phyloP scores from a whole-genome alignment of 257 asterid species.

The Fraxinus americana region DNA sequence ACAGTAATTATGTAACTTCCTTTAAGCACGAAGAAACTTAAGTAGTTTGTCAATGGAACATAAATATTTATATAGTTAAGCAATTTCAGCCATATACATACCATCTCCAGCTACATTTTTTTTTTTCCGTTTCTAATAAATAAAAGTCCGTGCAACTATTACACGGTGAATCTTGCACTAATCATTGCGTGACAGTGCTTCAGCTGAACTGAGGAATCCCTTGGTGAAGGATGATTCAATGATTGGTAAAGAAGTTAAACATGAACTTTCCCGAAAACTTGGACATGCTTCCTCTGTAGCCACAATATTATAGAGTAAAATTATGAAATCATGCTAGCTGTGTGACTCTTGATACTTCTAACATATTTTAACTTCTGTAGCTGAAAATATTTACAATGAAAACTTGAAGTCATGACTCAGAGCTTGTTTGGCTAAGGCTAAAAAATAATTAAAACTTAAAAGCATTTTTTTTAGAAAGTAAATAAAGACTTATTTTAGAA shows the following conservation, averaged over 20 bases:
- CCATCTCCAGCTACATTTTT: not conserved
- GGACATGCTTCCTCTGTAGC: not conserved
- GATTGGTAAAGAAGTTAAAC: not conserved
- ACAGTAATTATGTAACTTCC: conserved; percentile 9
- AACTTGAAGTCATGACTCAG: not conserved
- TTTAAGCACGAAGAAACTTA: not conserved
- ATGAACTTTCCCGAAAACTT: not conserved
- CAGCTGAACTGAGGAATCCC: not conserved
- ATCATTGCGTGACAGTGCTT: no score
- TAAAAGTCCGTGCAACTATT: not conserved
- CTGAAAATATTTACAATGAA: not conserved
- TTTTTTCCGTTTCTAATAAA: not conserved
- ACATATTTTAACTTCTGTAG: not conserved
- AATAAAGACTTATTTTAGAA: not conserved
- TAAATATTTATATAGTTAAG: not conserved
- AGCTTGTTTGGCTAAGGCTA: conserved; percentile 2
- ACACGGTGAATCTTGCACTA: no score
- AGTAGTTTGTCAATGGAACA: not conserved
- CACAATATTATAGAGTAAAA: not conserved
- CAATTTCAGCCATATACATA: not conserved
- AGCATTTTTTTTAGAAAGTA: not conserved
- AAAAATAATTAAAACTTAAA: not conserved
- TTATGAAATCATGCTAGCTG: no score
- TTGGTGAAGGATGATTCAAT: not conserved
- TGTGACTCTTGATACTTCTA: not conserved